phyloP scores from a whole-genome alignment of 441 rosid species.

The Flueggea neowawraea region DNA sequence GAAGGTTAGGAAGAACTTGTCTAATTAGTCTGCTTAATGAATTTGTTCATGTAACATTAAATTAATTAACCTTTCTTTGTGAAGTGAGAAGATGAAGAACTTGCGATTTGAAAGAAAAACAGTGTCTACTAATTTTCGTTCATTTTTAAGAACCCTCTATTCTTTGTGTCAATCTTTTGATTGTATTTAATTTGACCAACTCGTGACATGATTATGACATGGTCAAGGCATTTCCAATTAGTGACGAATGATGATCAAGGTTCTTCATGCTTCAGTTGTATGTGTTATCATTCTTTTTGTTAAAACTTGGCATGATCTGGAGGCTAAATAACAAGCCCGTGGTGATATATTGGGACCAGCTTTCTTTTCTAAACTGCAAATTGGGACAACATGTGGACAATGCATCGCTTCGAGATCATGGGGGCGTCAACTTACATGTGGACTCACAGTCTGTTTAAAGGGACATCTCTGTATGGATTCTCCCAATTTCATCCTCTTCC shows the following conservation, averaged over 20 bases:
- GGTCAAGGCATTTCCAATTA: neutral
- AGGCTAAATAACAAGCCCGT: no score
- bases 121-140: neutral
- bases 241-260: neutral
- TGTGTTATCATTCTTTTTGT: slow-evolving; percentile 4
- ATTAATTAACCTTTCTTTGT: slow-evolving; percentile 16
- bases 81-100: slow-evolving; percentile 20
- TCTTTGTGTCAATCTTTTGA: neutral
- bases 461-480: neutral
- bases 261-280: neutral
- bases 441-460: neutral
- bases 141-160: neutral
- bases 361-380: neutral
- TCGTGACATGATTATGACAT: neutral
- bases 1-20: no score
- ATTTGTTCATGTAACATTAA: slow-evolving; percentile 17
- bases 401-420: neutral
- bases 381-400: neutral
- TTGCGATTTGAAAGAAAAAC: neutral
- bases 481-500: neutral
- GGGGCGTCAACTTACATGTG: neutral
- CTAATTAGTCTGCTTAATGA: no score
- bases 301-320: slow-evolving; percentile 9
- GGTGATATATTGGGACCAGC: no score
- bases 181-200: neutral